These are phyloP conservation scores for Ophiostoma tasmaniense DNA, from an alignment of 2,329 filamentous ascomycete species.

Conservation along the genomic window DNA sequence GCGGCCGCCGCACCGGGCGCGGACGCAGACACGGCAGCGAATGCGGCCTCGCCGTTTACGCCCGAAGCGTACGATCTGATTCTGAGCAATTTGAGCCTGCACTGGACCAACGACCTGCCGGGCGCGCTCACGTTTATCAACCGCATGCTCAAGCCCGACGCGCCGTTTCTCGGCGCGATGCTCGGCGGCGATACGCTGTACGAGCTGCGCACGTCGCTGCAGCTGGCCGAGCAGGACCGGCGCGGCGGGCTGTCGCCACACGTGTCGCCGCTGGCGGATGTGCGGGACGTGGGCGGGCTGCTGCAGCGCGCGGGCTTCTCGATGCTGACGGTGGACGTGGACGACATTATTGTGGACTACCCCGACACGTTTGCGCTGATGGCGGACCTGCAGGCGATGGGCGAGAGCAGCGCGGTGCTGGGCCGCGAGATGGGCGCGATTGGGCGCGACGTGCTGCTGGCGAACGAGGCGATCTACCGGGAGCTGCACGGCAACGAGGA, in stretches of 20 bases:
- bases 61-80: constrained; percentile 79
- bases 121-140: constrained; percentile 79
- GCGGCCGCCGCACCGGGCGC: neutral
- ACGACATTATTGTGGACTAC: constrained; percentile 94
- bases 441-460: constrained; percentile 73
- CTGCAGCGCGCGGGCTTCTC: constrained; percentile 85
- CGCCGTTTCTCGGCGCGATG: constrained; percentile 92
- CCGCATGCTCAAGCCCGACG: constrained; percentile 77
- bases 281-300: constrained; percentile 81
- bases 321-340: constrained; percentile 91
- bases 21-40: neutral
- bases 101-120: constrained; percentile 97
- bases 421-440: constrained; percentile 75
- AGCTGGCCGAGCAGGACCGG: constrained; percentile 84
- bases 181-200: constrained; percentile 89
- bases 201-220: constrained; percentile 85
- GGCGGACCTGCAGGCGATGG: constrained; percentile 93
- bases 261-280: constrained; percentile 84
- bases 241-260: constrained; percentile 86
- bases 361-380: constrained; percentile 85
- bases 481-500: constrained; percentile 78
- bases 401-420: constrained; percentile 82
- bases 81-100: constrained; percentile 77
- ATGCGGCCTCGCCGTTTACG: constrained; percentile 43
- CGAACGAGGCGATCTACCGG: constrained; percentile 80